A percentile compares a stretch with the other conserved stretches of the same genome.
Conservation (phyloP, 768 basidiomycete species). For the Leccinum variicolor region DNA sequence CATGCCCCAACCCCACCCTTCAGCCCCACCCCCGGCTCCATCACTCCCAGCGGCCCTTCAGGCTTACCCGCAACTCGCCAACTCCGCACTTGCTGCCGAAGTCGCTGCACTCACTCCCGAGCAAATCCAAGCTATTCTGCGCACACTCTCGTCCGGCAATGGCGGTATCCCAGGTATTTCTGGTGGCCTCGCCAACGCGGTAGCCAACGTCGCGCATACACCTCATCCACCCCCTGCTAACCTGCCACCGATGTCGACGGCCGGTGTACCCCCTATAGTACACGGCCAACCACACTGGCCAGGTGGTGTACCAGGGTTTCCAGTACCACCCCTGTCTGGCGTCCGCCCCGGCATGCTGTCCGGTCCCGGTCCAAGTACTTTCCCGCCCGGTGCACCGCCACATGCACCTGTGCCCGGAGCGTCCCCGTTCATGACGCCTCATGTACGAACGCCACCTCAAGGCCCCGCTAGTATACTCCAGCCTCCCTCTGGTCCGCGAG, state of each 20-base stretch:
- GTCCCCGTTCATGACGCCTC: conserved; percentile 17
- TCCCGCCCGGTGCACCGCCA: conserved; percentile 6
- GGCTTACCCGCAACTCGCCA: conserved; percentile 37
- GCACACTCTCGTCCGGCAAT: conserved; percentile 47
- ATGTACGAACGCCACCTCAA: conserved; percentile 20
- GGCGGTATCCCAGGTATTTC: conserved; percentile 31
- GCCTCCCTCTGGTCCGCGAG: conserved; percentile 26
- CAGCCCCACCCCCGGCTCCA: conserved; percentile 13
- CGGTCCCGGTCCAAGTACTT: conserved; percentile 2
- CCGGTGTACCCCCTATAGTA: conserved; percentile 4
- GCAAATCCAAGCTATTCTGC: conserved; percentile 67
- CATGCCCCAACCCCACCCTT: not conserved
- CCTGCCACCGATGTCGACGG: conserved; percentile 5
- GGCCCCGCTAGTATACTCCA: conserved; percentile 15
- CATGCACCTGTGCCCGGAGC: not conserved
- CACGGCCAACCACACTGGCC: conserved; percentile 20
- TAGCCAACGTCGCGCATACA: conserved; percentile 20
- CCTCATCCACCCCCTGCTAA: conserved; percentile 10
- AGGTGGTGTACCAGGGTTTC: conserved; percentile 24
- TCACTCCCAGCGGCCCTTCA: conserved; percentile 24
- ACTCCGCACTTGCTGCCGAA: conserved; percentile 61
- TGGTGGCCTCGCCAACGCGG: conserved; percentile 26
- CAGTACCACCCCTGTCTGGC: conserved; percentile 17
- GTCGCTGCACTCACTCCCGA: conserved; percentile 74
- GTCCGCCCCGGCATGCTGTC: conserved; percentile 1